Evolutionary conservation across 176 grass and related monocot species (phyloP), one percentile per base, ranked within the genome.

Genomic region (Cenchrus fungigraminus): DNA sequence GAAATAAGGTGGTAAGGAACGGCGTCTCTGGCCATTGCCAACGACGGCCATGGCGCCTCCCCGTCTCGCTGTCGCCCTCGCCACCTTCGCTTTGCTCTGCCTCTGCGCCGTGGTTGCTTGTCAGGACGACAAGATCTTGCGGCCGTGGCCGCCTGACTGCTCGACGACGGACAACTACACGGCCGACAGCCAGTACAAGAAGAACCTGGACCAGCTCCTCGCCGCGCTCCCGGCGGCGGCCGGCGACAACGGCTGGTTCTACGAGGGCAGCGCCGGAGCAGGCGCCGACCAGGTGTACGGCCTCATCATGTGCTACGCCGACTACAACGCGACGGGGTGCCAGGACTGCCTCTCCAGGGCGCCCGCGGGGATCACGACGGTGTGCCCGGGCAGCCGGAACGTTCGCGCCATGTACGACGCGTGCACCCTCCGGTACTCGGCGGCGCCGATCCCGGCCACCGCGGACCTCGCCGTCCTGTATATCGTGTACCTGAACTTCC

Each of bases 371-470:
- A 84, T 76, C 60, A 19, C 64, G 11, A 0, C 0, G 32, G 4
- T 2, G 3, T 92, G 82, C 65, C 72, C 72, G 1, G 54, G 47
- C 19, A 80, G 66, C 90, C 59, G 76, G 31, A 31, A 0, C 32
- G 69, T n/a, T 5, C 28, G 2, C 25, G 75, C 62, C 5, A 4
- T 0, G 1, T 75, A 87, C 69, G 68, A 84, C 65, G 40, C 74
- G 1, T 95, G 93, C 81, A 13, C 85, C 19, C 76, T 92, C 73
- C 86, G 77, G 10, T 95, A 92, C 90, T 82, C 91, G 15, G 1
- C 1, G 34, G 4, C 1, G 44, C 7, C 16, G 0, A 79, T 90
- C 83, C 46, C 49, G 19, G 14, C 54, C 25, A 3, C 6, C 6
- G 55, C 60, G 52, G 71, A 91, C 78, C 9, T 16, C 54, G 0